Conservation (phyloP, 1,139 yeast species). For the Yamadazyma sp. region DNA sequence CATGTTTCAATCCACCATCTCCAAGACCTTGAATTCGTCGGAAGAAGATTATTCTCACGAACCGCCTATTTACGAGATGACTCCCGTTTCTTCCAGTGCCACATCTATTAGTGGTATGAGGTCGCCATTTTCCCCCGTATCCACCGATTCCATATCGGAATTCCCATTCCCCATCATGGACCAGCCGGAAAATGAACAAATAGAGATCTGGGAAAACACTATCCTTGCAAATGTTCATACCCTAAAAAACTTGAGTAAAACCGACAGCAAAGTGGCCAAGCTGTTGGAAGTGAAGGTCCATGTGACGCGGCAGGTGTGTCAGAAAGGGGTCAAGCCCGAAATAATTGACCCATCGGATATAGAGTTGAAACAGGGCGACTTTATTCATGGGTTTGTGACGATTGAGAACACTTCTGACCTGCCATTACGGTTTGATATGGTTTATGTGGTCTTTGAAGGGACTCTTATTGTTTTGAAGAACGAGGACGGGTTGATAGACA, state of each 20-base stretch:
- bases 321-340: slow-evolving; percentile 38
- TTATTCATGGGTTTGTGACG: slow-evolving; percentile 38
- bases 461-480: slow-evolving; percentile 28
- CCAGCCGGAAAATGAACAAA: slow-evolving; percentile 24
- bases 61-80: slow-evolving; percentile 45
- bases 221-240: slow-evolving; percentile 45
- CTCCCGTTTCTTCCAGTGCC: slow-evolving; percentile 28
- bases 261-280: slow-evolving; percentile 25
- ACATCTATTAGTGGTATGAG: slow-evolving; percentile 18
- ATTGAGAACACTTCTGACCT: slow-evolving; percentile 30
- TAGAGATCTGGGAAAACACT: slow-evolving; percentile 43
- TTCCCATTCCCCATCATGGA: slow-evolving; percentile 18
- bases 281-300: slow-evolving; percentile 31
- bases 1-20: slow-evolving; percentile 46
- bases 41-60: slow-evolving; percentile 43
- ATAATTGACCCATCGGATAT: slow-evolving; percentile 28
- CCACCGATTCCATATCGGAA: slow-evolving; percentile 8
- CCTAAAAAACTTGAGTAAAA: slow-evolving; percentile 33
- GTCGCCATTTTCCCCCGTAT: slow-evolving; percentile 18
- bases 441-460: slow-evolving; percentile 40
- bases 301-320: slow-evolving; percentile 44
- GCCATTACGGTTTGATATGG: slow-evolving; percentile 41
- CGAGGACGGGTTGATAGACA: slow-evolving; percentile 28
- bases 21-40: slow-evolving; percentile 37
- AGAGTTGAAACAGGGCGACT: slow-evolving; percentile 42